Conservation (phyloP, 1,139 yeast species). For the Magnusiomyces clavatus region DNA sequence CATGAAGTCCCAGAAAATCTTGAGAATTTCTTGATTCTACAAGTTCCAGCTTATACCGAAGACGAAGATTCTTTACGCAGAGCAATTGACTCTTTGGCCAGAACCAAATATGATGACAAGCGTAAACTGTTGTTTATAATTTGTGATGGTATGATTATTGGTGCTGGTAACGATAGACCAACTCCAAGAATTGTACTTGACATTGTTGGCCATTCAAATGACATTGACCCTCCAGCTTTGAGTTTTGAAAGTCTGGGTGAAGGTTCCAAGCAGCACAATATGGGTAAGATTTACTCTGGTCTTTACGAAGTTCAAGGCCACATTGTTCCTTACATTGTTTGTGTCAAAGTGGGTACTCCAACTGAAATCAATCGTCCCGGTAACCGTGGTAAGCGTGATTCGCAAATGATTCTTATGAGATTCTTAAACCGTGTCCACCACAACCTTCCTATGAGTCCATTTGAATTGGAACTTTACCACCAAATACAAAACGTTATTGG, state of each 20-base stretch:
- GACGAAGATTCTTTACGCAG: conserved; percentile 35
- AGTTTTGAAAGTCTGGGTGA: conserved; percentile 36
- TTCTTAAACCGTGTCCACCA: conserved; percentile 36
- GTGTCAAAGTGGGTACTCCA: conserved; percentile 36
- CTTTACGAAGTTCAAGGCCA: conserved; percentile 35
- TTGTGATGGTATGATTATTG: conserved; percentile 38
- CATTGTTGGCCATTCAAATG: conserved; percentile 34
- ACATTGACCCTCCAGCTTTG: conserved; percentile 32
- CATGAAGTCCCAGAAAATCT: conserved; percentile 32
- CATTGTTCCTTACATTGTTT: conserved; percentile 34
- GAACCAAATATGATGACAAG: conserved; percentile 33
- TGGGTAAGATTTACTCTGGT: conserved; percentile 36
- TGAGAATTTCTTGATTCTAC: conserved; percentile 36
- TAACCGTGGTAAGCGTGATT: conserved; percentile 39
- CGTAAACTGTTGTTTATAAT: conserved; percentile 34
- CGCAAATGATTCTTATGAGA: conserved; percentile 36
- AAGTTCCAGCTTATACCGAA: conserved; percentile 38
- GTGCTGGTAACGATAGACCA: conserved; percentile 36
- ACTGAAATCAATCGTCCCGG: conserved; percentile 33
- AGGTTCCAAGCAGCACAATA: conserved; percentile 34
- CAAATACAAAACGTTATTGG: conserved; percentile 37
- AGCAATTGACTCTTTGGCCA: conserved; percentile 36
- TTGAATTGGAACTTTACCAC: conserved; percentile 36
- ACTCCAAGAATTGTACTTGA: conserved; percentile 37
- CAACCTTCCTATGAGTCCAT: conserved; percentile 35